A percentile compares a stretch with the other conserved stretches of the same genome.
phyloP scores from a whole-genome alignment of 306 rosid species.

The Trifolium pratense region DNA sequence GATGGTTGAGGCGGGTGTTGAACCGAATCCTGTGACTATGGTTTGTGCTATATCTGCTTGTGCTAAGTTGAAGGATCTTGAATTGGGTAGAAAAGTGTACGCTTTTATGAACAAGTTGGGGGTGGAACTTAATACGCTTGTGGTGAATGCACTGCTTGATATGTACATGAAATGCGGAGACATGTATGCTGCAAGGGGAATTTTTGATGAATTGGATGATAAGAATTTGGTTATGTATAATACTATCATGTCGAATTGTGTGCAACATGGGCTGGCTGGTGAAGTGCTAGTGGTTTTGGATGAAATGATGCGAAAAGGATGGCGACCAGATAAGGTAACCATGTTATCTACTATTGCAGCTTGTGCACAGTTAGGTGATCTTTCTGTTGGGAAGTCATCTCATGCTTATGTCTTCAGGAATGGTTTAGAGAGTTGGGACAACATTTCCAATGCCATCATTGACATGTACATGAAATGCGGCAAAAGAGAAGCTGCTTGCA shows the following conservation, averaged over 20 bases:
- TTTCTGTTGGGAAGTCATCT: conserved; percentile 61
- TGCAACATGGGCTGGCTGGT: conserved; percentile 54
- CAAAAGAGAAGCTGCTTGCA: conserved; percentile 58
- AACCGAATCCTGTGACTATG: conserved; percentile 69
- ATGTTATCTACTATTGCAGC: conserved; percentile 68
- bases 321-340: conserved; percentile 66
- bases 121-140: conserved; percentile 53
- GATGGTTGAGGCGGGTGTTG: conserved; percentile 62
- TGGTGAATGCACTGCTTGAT: conserved; percentile 78
- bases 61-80: conserved; percentile 74
- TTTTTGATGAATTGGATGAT: conserved; percentile 56
- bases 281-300: conserved; percentile 55
- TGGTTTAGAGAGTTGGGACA: conserved; percentile 69
- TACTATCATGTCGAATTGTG: conserved; percentile 77
- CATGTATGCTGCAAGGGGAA: conserved; percentile 47
- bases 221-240: conserved; percentile 76
- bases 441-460: conserved; percentile 69
- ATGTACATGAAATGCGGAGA: conserved; percentile 85
- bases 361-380: conserved; percentile 65
- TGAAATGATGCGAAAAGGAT: conserved; percentile 61
- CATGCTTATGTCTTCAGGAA: conserved; percentile 71
- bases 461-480: conserved; percentile 89
- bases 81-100: conserved; percentile 58
- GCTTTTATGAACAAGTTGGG: conserved; percentile 54
- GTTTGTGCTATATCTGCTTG: conserved; percentile 80